A percentile compares a stretch with the other conserved stretches of the same genome.
phyloP scores from a whole-genome alignment of 441 rosid genomes.

The Adansonia madagascariensis region DNA sequence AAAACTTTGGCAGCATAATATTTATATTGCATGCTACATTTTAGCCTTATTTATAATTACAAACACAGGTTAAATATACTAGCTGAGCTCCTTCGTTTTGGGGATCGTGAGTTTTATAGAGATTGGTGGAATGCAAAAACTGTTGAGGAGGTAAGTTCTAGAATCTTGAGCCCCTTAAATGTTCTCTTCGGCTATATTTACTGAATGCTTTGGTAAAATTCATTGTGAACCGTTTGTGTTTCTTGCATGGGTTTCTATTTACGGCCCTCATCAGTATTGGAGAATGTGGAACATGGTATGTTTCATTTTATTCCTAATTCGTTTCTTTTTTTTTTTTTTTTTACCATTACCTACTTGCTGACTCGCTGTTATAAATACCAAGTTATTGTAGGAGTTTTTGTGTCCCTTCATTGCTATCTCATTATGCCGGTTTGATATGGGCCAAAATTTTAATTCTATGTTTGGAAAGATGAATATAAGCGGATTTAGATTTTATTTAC shows the following conservation, averaged over 20 bases:
- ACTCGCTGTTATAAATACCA: neutral
- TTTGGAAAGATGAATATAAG: neutral
- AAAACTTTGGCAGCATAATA: conserved; percentile 1
- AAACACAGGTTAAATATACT: conserved; percentile 83
- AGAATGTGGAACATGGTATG: conserved; percentile 99
- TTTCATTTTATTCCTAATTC: conserved; percentile 31
- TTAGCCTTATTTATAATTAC: conserved; percentile 18
- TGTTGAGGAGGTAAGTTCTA: conserved; percentile 80
- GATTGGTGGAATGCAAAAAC: conserved; percentile 99
- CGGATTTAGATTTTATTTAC: neutral
- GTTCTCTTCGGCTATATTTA: conserved; percentile 21
- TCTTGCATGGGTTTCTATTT: conserved; percentile 31
- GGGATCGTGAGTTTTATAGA: conserved; percentile 98
- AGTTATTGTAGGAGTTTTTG: neutral
- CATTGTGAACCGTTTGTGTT: conserved; percentile 25
- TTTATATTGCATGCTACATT: conserved; percentile 15
- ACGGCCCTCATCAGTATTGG: conserved; percentile 78
- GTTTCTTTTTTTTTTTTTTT: conserved; percentile 2
- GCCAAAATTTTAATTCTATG: neutral
- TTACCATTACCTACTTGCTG: neutral
- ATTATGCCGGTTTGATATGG: neutral
- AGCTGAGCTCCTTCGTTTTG: conserved; percentile 93
- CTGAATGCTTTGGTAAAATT: conserved; percentile 26
- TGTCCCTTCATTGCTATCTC: neutral
- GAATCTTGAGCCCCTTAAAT: conserved; percentile 17